These are phyloP conservation scores for Gynostemma pentaphyllum DNA, from an alignment of 306 rosid genomes.

Conservation along the genomic window DNA sequence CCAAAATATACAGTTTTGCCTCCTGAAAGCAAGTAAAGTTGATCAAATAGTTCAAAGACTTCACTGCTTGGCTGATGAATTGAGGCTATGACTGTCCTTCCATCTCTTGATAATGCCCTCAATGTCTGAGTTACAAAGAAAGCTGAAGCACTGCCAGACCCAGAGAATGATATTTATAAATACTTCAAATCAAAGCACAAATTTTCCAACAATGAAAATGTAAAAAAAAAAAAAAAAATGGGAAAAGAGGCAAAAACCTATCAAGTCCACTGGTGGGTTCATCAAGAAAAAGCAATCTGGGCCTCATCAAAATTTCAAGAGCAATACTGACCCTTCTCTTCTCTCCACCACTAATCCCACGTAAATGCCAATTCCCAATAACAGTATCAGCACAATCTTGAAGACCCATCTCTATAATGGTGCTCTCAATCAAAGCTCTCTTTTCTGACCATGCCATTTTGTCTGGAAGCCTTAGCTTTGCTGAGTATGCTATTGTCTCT, in stretches of 20 bases:
- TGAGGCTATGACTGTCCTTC: conserved; percentile 91
- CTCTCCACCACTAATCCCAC: conserved; percentile 97
- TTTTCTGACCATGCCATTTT: conserved; percentile 68
- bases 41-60: conserved; percentile 92
- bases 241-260: conserved; percentile 28
- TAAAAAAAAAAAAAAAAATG: neutral
- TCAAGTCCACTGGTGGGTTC: conserved; percentile 98
- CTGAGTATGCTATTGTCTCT: conserved; percentile 86
- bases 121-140: conserved; percentile 92
- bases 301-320: conserved; percentile 82
- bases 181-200: no score
- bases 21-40: conserved; percentile 75
- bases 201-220: no score
- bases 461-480: conserved; percentile 62
- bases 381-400: conserved; percentile 95
- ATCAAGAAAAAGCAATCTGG: conserved; percentile 84
- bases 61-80: conserved; percentile 99
- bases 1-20: conserved; percentile 96
- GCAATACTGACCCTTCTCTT: conserved; percentile 95
- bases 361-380: conserved; percentile 89
- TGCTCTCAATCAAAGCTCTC: conserved; percentile 63
- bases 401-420: conserved; percentile 90
- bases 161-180: conserved; percentile 6
- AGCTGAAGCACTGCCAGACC: conserved; percentile 77
- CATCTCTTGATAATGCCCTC: conserved; percentile 75